Evolutionary conservation across 495 filamentous ascomycete genomes (phyloP), one percentile per base, ranked within the genome.

Genomic region (Penicillium odoratum): DNA sequence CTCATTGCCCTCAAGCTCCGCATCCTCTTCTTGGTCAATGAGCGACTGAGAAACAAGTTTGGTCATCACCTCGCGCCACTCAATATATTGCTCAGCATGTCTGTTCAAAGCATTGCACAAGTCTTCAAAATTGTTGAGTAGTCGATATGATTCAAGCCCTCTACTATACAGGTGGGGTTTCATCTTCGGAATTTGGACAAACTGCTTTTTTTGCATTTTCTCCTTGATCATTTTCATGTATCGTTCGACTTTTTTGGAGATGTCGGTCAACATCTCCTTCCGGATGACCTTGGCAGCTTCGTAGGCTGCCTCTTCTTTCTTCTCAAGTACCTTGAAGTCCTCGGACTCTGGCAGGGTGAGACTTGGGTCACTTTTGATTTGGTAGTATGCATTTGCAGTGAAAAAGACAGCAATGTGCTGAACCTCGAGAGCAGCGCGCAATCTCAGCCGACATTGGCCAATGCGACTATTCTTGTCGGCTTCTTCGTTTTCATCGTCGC

Each of bases 401-500:
- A 95, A 97, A 69, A 96, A 98, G 0, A 83, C 77, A 42, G 88
- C 91, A 56, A 85, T 83, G 63, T 97, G 93, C 59, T 93, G 83
- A 40, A 96, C 66, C 68, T 95, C 90, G 4, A 97, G 78, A 18
- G 91, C 83, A 38, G 73, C 71, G 16, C 91, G 82, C 2, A 98
- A 78, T 43, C 82, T 82, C 43, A 86, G 85, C 31, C 85, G 82
- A 45, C 82, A 80, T n/a, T 83, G 77, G 28, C 82, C 78, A 26
- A 89, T 63, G 44, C 66, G 78, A 60, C 69, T 75, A 55, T 74
- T 75, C 25, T 78, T 78, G n/a, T 73, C 72, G 7, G 58, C 57
- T 48, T 79, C 77, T 61, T 79, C 77, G 0, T 68, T 76, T 16
- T 82, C 79, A 7, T 77, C 69, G 40, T 79, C 76, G 4, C 60